Conservation (phyloP, 176 grass and related monocot species). For the Phragmites australis region DNA sequence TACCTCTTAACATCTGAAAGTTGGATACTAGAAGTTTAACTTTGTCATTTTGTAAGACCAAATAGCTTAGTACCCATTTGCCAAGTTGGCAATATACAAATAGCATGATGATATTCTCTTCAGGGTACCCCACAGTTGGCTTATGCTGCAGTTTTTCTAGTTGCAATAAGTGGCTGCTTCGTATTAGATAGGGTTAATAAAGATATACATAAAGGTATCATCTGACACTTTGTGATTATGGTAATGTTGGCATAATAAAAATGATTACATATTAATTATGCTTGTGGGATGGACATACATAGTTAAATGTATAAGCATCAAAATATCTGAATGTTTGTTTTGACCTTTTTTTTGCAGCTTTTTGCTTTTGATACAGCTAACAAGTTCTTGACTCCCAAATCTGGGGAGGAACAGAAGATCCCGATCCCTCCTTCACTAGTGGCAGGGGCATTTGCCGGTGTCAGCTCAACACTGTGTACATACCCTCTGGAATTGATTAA, state of each 20-base stretch:
- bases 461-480: conserved; percentile 87
- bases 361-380: conserved; percentile 87
- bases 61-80: not conserved
- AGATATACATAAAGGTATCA: not conserved
- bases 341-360: conserved; percentile 42
- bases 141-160: conserved; percentile 21
- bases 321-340: conserved; percentile 24
- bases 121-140: not conserved
- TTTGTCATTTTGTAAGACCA: not conserved
- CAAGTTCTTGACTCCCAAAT: conserved; percentile 73
- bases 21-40: not conserved
- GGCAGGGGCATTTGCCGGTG: conserved; percentile 83
- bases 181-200: not conserved
- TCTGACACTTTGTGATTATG: not conserved
- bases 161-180: not conserved
- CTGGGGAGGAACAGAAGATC: conserved; percentile 57
- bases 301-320: not conserved
- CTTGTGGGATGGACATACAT: not conserved
- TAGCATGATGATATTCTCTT: not conserved
- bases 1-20: not conserved
- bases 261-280: not conserved
- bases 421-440: conserved; percentile 73
- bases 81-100: not conserved
- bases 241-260: not conserved
- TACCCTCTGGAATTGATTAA: conserved; percentile 94